phyloP scores from a whole-genome alignment of 225 moss, liverwort and hornwort genomes.

The Marchantia polymorpha region DNA sequence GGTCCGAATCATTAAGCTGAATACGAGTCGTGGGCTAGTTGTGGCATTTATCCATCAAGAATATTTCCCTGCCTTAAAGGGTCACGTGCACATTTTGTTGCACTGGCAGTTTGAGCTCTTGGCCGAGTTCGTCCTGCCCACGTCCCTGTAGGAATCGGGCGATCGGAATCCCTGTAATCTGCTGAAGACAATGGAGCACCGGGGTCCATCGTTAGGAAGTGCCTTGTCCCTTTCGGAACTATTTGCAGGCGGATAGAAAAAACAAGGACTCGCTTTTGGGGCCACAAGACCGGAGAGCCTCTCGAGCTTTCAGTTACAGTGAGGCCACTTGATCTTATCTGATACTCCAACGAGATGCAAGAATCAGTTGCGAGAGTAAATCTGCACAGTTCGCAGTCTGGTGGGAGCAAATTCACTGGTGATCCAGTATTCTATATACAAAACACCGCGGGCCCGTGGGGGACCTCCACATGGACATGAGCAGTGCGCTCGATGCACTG shows the following conservation, averaged over 20 bases:
- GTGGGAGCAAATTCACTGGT: no score
- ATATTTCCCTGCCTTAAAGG: background rate
- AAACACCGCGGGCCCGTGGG: no score
- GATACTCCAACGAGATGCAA: background rate
- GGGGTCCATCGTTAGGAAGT: background rate
- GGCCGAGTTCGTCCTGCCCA: background rate
- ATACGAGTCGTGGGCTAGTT: background rate
- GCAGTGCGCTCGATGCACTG: no score
- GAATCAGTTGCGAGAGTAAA: background rate
- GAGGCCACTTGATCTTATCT: background rate
- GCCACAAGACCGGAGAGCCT: background rate
- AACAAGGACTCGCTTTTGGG: background rate
- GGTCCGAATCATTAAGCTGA: background rate
- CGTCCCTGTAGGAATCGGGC: background rate
- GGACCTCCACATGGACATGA: no score
- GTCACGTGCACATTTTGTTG: conserved; percentile 10
- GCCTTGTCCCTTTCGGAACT: background rate
- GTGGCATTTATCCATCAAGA: background rate
- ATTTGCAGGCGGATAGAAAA: background rate
- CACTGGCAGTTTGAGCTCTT: background rate
- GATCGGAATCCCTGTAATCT: background rate
- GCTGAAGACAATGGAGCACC: background rate
- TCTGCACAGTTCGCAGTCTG: no score
- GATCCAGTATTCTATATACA: no score
- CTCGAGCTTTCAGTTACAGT: no score